phyloP scores from a whole-genome alignment of 306 rosid species.

The Medicago ruthenica region DNA sequence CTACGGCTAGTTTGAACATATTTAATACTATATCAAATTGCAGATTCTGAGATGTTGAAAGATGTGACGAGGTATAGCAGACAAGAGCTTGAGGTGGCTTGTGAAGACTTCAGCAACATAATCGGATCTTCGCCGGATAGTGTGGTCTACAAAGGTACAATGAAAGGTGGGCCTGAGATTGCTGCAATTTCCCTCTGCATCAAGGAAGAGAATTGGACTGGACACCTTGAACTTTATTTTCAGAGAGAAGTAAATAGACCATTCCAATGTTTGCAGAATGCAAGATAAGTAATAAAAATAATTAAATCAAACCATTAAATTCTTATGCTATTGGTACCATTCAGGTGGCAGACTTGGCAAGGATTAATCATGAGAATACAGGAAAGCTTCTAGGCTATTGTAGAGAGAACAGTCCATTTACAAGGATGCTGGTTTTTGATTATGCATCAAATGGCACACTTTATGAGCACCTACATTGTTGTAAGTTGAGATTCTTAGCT shows the following conservation, averaged over 20 bases:
- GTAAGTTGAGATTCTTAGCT: constrained; percentile 59
- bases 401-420: constrained; percentile 79
- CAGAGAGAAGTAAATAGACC: constrained; percentile 78
- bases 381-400: constrained; percentile 93
- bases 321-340: constrained; percentile 31
- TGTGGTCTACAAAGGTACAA: constrained; percentile 89
- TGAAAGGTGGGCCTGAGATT: constrained; percentile 95
- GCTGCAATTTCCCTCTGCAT: constrained; percentile 94
- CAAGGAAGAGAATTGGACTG: constrained; percentile 90
- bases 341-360: constrained; percentile 90
- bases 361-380: constrained; percentile 73
- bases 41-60: constrained; percentile 86
- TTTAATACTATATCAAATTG: constrained; percentile 30
- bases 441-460: constrained; percentile 97
- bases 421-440: constrained; percentile 95
- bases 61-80: constrained; percentile 74
- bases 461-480: constrained; percentile 88
- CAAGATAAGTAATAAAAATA: constrained; percentile 15
- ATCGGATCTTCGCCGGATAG: constrained; percentile 98
- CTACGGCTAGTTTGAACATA: constrained; percentile 20
- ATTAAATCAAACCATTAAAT: constrained; percentile 9
- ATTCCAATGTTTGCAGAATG: constrained; percentile 25
- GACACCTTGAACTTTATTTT: constrained; percentile 85
- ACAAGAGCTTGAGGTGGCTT: constrained; percentile 96
- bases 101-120: constrained; percentile 98